A percentile compares a stretch with the other conserved stretches of the same genome.
phyloP scores from a whole-genome alignment of 2,329 filamentous ascomycete species.

The Beauveria australis region DNA sequence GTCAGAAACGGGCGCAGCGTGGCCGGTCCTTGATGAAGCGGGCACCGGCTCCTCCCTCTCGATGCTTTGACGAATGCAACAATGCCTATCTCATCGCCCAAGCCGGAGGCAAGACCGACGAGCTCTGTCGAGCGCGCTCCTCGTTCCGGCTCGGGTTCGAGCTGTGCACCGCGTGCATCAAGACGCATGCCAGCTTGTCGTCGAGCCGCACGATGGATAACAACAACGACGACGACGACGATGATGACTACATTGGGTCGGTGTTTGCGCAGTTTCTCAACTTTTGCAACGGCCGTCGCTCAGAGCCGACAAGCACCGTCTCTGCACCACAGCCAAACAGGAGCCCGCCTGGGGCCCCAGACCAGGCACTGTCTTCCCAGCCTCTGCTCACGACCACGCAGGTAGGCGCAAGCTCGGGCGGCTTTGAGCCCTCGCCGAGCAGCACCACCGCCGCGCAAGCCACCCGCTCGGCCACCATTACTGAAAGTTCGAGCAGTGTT shows the following conservation, averaged over 20 bases:
- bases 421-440: conserved; percentile 11
- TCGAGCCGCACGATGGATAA: conserved; percentile 11
- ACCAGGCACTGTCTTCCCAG: conserved; percentile 19
- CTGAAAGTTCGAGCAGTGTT: too few species aligned
- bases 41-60: conserved; percentile 24
- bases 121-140: conserved; percentile 36
- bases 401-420: conserved; percentile 15
- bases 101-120: conserved; percentile 35
- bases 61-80: conserved; percentile 48
- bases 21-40: too few species aligned
- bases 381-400: conserved; percentile 20
- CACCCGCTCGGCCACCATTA: too few species aligned
- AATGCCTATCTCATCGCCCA: conserved; percentile 38
- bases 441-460: neutral
- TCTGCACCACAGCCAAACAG: neutral
- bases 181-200: conserved; percentile 11
- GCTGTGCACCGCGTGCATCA: conserved; percentile 37
- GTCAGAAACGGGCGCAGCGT: neutral
- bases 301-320: conserved; percentile 8
- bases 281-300: conserved; percentile 33
- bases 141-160: conserved; percentile 30
- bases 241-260: conserved; percentile 24
- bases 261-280: conserved; percentile 36
- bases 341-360: conserved; percentile 10
- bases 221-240: too few species aligned